Percentiles rank a stretch among this genome's conserved stretches.
These are phyloP conservation scores for Penicillium lividum DNA, from an alignment of 495 filamentous ascomycete species.

Conservation along the genomic window DNA sequence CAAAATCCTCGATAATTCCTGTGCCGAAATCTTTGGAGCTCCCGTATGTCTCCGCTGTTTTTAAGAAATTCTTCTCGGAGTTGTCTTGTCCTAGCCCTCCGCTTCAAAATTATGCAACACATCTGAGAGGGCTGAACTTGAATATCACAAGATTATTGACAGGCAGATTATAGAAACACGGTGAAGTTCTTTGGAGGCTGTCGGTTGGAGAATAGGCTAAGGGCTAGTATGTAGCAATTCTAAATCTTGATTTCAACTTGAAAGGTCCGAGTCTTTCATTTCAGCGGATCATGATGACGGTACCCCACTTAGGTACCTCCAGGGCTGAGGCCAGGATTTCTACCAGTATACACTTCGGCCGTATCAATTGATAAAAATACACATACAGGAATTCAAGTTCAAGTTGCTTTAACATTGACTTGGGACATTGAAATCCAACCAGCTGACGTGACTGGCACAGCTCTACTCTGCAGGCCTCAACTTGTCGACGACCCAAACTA, in stretches of 20 bases:
- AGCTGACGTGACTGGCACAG: too few species aligned
- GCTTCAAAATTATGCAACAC: slow-evolving; percentile 2
- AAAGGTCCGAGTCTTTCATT: slow-evolving; percentile 1
- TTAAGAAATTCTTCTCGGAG: slow-evolving; percentile 5
- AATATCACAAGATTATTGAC: slow-evolving; percentile 5
- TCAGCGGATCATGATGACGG: slow-evolving; percentile 7
- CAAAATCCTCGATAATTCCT: slow-evolving; percentile 3
- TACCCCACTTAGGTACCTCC: slow-evolving; percentile 5
- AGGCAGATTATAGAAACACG: not conserved
- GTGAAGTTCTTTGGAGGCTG: slow-evolving; percentile 6
- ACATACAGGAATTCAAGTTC: too few species aligned
- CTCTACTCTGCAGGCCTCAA: too few species aligned
- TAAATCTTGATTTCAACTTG: slow-evolving; percentile 6
- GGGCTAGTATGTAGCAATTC: slow-evolving; percentile 6
- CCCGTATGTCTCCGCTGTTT: slow-evolving; percentile 4
- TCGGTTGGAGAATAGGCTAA: slow-evolving; percentile 4
- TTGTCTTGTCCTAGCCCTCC: slow-evolving; percentile 4
- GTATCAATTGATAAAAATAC: slow-evolving; percentile 6
- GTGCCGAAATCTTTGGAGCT: slow-evolving; percentile 1
- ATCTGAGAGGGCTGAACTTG: slow-evolving; percentile 7
- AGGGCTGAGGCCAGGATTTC: slow-evolving; percentile 2
- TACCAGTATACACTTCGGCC: slow-evolving; percentile 5
- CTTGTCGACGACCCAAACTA: too few species aligned
- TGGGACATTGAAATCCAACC: too few species aligned
- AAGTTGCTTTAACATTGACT: too few species aligned